These are phyloP conservation scores for Backusella macrospora DNA, from an alignment of 192 early-diverging fungal species.

Conservation along the genomic window DNA sequence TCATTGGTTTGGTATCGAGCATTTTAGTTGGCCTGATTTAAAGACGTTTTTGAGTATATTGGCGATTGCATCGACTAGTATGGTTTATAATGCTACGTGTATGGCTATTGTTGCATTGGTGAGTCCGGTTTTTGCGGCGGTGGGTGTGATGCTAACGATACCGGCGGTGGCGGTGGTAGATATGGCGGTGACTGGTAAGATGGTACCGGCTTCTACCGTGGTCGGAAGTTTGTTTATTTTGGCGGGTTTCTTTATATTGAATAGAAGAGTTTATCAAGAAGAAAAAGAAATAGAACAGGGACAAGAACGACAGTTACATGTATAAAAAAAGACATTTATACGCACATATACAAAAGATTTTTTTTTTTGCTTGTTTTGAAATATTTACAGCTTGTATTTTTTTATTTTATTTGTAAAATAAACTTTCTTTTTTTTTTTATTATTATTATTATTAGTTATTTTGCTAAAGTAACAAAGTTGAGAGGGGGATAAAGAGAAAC, in stretches of 20 bases:
- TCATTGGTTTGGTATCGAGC: slow-evolving; percentile 61
- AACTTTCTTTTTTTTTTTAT: too few relatives aligned
- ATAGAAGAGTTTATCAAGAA: slow-evolving; percentile 31
- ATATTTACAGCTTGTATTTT: too few relatives aligned
- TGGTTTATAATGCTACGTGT: slow-evolving; percentile 77
- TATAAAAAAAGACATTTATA: too few relatives aligned
- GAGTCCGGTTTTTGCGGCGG: slow-evolving; percentile 70
- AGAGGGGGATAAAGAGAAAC: too few relatives aligned
- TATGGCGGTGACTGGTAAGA: slow-evolving; percentile 51
- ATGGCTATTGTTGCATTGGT: slow-evolving; percentile 78
- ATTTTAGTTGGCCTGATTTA: slow-evolving; percentile 65
- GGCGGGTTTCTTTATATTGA: slow-evolving; percentile 56
- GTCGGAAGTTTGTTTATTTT: slow-evolving; percentile 57
- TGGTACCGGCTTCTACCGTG: slow-evolving; percentile 54
- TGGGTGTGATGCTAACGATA: slow-evolving; percentile 83
- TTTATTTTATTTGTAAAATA: too few relatives aligned
- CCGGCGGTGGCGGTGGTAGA: slow-evolving; percentile 70
- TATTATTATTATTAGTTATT: too few relatives aligned
- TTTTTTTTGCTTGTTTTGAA: too few relatives aligned
- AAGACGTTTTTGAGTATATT: slow-evolving; percentile 56
- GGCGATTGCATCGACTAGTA: slow-evolving; percentile 66
- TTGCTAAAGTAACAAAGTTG: too few relatives aligned
- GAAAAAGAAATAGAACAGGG: slow-evolving; percentile 12
- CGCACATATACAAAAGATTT: too few relatives aligned
- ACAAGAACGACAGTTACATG: background rate